Conservation (phyloP, 371 early-diverging fungal species). For the Actinomortierella ambigua region DNA sequence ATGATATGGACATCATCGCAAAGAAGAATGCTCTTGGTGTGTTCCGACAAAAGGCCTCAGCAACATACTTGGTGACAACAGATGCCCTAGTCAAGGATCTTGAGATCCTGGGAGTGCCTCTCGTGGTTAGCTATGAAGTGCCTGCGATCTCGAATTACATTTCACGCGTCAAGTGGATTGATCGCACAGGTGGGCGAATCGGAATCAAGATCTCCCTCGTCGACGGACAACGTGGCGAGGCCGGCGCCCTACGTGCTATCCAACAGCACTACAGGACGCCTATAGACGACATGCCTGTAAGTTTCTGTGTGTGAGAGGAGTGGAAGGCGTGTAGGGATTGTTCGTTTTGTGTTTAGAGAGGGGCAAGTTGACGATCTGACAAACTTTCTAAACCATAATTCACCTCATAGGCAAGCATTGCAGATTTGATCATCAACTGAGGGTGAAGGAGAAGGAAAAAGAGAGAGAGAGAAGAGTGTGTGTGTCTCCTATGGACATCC, state of each 20-base stretch:
- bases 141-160: slow-evolving; percentile 30
- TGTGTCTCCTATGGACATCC: too few relatives aligned
- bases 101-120: slow-evolving; percentile 26
- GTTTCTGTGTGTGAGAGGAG: not conserved
- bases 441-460: too few relatives aligned
- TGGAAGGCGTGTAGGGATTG: not conserved
- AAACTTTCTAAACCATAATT: too few relatives aligned
- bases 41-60: slow-evolving; percentile 18
- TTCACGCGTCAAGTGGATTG: slow-evolving; percentile 45
- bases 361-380: too few relatives aligned
- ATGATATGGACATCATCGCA: slow-evolving; percentile 36
- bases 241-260: slow-evolving; percentile 24
- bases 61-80: slow-evolving; percentile 22
- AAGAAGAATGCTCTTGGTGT: slow-evolving; percentile 20
- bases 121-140: slow-evolving; percentile 38
- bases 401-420: slow-evolving; percentile 25
- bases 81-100: slow-evolving; percentile 28
- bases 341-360: not conserved
- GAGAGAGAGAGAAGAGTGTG: too few relatives aligned
- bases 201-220: slow-evolving; percentile 39
- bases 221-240: slow-evolving; percentile 43
- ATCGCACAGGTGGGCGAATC: slow-evolving; percentile 31
- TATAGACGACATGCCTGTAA: slow-evolving; percentile 47
- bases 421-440: slow-evolving; percentile 37
- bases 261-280: slow-evolving; percentile 37